phyloP scores from a whole-genome alignment of 306 rosid species.

The Pyrus communis region DNA sequence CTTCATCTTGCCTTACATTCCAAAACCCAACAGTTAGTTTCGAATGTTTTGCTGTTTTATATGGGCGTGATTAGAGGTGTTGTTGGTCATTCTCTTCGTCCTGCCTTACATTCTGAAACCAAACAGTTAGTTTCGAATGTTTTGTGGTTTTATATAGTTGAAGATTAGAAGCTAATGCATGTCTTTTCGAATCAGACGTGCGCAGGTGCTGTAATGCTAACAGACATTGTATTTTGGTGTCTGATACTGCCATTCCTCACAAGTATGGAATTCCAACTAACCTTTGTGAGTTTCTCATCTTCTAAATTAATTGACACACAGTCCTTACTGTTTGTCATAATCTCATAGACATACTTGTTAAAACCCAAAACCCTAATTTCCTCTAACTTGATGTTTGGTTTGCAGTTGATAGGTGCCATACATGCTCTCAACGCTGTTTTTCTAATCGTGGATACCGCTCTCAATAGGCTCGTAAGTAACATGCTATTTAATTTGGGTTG shows the following conservation, averaged over 20 bases:
- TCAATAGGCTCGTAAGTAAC: slow-evolving; percentile 55
- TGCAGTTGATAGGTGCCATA: slow-evolving; percentile 59
- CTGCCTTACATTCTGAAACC: background rate
- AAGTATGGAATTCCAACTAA: slow-evolving; percentile 34
- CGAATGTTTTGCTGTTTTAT: too few species aligned
- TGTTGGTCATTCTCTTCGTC: too few species aligned
- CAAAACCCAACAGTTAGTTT: too few species aligned
- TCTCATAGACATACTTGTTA: background rate
- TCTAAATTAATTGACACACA: background rate
- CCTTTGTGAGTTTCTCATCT: slow-evolving; percentile 36
- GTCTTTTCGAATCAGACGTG: slow-evolving; percentile 35
- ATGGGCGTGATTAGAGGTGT: too few species aligned
- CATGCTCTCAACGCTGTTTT: slow-evolving; percentile 42
- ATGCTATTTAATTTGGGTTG: background rate
- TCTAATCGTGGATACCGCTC: slow-evolving; percentile 47
- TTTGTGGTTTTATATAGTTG: background rate
- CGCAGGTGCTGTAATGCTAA: slow-evolving; percentile 60
- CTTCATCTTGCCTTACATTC: too few species aligned
- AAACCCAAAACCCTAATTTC: too few species aligned
- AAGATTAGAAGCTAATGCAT: background rate
- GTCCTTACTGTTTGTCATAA: background rate
- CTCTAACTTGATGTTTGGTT: background rate
- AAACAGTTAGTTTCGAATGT: background rate
- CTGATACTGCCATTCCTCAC: slow-evolving; percentile 53
- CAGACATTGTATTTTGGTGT: slow-evolving; percentile 71